Evolutionary conservation across 2,329 filamentous ascomycete genomes (phyloP).

Genomic region (Colletotrichum salicis): DNA sequence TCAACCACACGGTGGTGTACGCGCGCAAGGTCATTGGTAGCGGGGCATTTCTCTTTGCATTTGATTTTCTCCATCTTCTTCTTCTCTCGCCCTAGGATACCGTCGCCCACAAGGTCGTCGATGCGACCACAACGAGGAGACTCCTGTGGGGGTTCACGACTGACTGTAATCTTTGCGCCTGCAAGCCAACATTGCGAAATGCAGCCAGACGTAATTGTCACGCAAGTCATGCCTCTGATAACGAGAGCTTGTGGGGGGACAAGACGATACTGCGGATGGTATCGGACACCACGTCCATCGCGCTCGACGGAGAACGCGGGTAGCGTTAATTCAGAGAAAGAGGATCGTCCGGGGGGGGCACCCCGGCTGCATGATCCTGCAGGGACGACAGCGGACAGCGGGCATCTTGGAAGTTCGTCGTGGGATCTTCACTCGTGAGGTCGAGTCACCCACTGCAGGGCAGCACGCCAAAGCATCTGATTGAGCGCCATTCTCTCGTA

Average conservation of each 20-base stretch:
- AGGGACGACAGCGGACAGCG: slow-evolving; percentile 10
- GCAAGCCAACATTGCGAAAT: background rate
- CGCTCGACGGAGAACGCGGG: slow-evolving; percentile 12
- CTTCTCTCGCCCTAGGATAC: background rate
- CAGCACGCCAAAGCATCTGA: background rate
- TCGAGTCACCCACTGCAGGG: background rate
- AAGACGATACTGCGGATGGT: background rate
- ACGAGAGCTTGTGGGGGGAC: background rate
- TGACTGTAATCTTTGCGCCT: background rate
- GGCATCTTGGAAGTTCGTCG: slow-evolving; percentile 9
- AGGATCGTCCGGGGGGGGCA: slow-evolving; percentile 13
- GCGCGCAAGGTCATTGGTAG: background rate
- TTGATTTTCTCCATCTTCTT: background rate
- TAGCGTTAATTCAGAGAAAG: slow-evolving; percentile 5
- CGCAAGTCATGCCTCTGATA: slow-evolving; percentile 1
- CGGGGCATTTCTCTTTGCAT: background rate
- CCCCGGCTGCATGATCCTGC: slow-evolving; percentile 14
- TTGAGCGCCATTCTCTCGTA: background rate
- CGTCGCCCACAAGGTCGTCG: background rate
- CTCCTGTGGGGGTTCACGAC: slow-evolving; percentile 11
- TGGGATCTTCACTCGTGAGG: slow-evolving; percentile 19
- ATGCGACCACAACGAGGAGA: slow-evolving; percentile 17
- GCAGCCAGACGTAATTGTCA: slow-evolving; percentile 13
- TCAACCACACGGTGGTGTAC: background rate
- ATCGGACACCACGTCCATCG: background rate